phyloP scores from a whole-genome alignment of 192 early-diverging fungal species.

The Linnemannia zychae region DNA sequence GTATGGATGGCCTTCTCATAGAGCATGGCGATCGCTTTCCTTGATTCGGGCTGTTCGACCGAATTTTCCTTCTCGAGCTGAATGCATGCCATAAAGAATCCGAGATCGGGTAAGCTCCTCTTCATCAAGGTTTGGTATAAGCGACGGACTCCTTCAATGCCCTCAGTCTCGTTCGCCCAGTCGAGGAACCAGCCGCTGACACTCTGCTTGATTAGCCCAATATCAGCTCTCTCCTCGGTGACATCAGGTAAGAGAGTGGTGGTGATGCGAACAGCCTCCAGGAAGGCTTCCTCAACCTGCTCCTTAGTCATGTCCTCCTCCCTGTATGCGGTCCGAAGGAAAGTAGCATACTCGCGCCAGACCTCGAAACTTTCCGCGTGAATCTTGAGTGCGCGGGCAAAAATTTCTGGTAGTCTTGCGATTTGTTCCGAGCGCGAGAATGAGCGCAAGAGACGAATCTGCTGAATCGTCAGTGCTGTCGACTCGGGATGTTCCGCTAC shows the following conservation, averaged over 20 bases:
- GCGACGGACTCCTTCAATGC: conserved; percentile 63
- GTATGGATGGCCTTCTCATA: conserved; percentile 61
- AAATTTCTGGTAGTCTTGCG: conserved; percentile 46
- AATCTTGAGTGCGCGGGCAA: conserved; percentile 54
- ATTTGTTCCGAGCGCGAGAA: conserved; percentile 36
- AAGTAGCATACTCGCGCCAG: conserved; percentile 66
- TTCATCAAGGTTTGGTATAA: conserved; percentile 64
- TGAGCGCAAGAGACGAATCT: conserved; percentile 38
- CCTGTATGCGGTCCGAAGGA: conserved; percentile 52
- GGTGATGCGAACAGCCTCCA: conserved; percentile 63
- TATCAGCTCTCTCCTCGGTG: conserved; percentile 60
- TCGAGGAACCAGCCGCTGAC: conserved; percentile 68
- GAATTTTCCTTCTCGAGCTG: conserved; percentile 64
- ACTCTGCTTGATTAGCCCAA: conserved; percentile 63
- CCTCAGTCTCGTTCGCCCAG: conserved; percentile 64
- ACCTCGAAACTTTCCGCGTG: conserved; percentile 59
- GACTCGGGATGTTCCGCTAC: conserved; percentile 55
- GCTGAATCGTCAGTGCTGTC: conserved; percentile 20
- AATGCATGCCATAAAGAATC: conserved; percentile 74
- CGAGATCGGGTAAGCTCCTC: conserved; percentile 70
- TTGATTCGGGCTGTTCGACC: conserved; percentile 13
- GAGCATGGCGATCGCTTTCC: conserved; percentile 42
- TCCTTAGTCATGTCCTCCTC: conserved; percentile 51
- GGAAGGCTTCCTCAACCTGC: conserved; percentile 57
- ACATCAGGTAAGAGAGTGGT: conserved; percentile 65